These are phyloP conservation scores for Stromatinia cepivora DNA, from an alignment of 2,329 filamentous ascomycete species.

Conservation along the genomic window DNA sequence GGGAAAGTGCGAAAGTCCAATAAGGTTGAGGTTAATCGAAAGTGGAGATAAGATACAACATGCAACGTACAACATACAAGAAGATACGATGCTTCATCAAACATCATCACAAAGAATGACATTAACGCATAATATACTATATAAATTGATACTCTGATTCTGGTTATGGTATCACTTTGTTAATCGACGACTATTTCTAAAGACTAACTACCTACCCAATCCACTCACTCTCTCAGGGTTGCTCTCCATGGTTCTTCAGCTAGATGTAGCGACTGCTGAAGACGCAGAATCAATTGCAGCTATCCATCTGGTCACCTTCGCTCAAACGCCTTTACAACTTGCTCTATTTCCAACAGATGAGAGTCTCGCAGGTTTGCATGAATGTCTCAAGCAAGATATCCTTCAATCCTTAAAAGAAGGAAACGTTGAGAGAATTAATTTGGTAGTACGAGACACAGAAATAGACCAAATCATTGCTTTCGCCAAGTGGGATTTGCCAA, in stretches of 20 bases:
- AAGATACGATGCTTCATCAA: not conserved
- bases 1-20: too few species aligned
- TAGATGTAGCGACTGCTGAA: conserved; percentile 28
- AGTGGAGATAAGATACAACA: not conserved
- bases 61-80: too few species aligned
- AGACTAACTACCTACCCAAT: not conserved
- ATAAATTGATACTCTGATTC: not conserved
- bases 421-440: conserved; percentile 28
- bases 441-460: conserved; percentile 32
- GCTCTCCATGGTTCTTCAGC: conserved; percentile 30
- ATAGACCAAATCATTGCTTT: conserved; percentile 33
- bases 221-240: not conserved
- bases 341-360: conserved; percentile 35
- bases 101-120: not conserved
- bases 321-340: conserved; percentile 34
- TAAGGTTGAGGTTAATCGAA: not conserved
- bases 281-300: conserved; percentile 35
- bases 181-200: not conserved
- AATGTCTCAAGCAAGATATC: conserved; percentile 31
- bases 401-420: conserved; percentile 24
- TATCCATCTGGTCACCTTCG: conserved; percentile 39
- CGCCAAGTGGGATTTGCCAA: conserved; percentile 33
- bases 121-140: not conserved
- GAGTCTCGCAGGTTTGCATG: conserved; percentile 28
- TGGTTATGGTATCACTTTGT: not conserved